A percentile compares a stretch with the other conserved stretches of the same genome.
phyloP scores from a whole-genome alignment of 768 basidiomycete genomes.

The Podaxis sp. region DNA sequence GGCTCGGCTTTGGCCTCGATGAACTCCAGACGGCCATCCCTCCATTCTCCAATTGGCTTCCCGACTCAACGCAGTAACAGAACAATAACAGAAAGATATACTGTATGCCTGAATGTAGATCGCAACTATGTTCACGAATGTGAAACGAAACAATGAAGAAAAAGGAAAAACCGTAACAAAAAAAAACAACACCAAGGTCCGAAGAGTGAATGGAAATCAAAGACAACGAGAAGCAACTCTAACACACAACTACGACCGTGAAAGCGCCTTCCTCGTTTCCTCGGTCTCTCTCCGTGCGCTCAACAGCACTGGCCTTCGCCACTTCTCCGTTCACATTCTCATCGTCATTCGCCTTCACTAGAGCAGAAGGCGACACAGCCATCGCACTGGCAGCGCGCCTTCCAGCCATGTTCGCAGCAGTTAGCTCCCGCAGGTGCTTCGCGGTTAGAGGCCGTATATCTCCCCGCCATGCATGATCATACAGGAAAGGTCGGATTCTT shows the following conservation, averaged over 20 bases:
- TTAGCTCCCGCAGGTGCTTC: constrained; percentile 57
- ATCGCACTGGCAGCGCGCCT: constrained; percentile 22
- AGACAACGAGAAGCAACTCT: background rate
- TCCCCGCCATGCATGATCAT: background rate
- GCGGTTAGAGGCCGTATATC: background rate
- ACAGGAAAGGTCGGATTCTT: background rate
- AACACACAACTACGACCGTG: constrained; percentile 23
- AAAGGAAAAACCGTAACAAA: background rate
- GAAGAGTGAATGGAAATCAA: background rate
- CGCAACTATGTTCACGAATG: background rate
- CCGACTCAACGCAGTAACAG: background rate
- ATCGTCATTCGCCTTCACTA: constrained; percentile 14
- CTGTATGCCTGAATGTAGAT: background rate
- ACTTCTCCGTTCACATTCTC: constrained; percentile 16
- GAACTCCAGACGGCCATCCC: background rate
- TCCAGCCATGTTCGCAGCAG: constrained; percentile 51
- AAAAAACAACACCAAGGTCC: background rate
- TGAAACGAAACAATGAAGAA: background rate
- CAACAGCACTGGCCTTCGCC: constrained; percentile 38
- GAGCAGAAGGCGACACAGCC: background rate
- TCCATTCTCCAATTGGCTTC: background rate
- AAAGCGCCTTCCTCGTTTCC: constrained; percentile 48
- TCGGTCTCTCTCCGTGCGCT: constrained; percentile 49
- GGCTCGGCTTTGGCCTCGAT: background rate
- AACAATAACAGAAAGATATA: background rate